Base-by-base conservation (phyloP, 805 yeast genomes). In the Diddensiella santjacobensis region DNA sequence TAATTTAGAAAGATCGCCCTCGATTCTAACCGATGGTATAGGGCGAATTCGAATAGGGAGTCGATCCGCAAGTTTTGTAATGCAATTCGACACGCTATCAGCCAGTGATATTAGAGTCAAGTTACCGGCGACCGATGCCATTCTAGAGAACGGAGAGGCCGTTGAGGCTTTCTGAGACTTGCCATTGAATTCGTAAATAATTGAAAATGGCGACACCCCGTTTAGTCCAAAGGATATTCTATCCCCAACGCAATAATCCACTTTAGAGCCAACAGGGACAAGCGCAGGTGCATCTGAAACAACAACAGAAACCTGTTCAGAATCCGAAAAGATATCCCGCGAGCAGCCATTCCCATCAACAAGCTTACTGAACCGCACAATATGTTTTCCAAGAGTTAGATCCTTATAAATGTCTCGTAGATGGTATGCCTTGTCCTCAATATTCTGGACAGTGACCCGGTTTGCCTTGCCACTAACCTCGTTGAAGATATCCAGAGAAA, bases 221-320 rank as follows among this genome's bases (percentile, higher is more conserved):
- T 78, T 77, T 53, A 91, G 66, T 52, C 83, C 77, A 61, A 87
- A 87, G 1, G 84, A 74, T 22, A 93, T 78, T 51, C 85, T 84
- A 53, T 91, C 98, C 8, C 99, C 99, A 22, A 91, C 96, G 75
- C 99, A 93, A 60, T 81, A 84, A 58, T 84, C 77, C 2, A 61
- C 51, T 20, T 65, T 61, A 4, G 74, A 59, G 40, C 71, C 71
- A 6, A 74, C 59, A 48, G 67, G 70, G 52, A 67, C 68, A 4
- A 90, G 81, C 52, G 79, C 75, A 5, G 97, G 96, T 6, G 82
- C 81, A 56, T 86, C 90, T 1, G 91, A 81, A 4, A 90, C 80
- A 0, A 80, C 74, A 41, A 90, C 72, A 13, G 72, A 67, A 22
- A 78, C 73, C 43, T 67, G 69, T 45, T 79, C 71, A n/a, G 66